Percentiles rank a stretch among this genome's conserved stretches.
Conservation (phyloP, 2,329 filamentous ascomycete genomes). For the Aspergillus pseudoviridinutans region DNA sequence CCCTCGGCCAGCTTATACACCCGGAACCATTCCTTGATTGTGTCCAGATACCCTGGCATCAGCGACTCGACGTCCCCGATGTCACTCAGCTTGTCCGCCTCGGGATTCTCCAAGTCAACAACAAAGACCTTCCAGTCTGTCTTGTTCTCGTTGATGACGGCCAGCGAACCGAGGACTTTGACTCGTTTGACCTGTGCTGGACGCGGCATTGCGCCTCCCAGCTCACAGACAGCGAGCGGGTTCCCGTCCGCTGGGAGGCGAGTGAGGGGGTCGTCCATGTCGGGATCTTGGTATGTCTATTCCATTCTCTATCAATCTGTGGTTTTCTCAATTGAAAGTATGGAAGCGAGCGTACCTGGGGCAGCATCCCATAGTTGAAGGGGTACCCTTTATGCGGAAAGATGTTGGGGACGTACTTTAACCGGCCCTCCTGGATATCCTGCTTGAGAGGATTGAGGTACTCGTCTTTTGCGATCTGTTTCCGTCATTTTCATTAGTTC, state of each 20-base stretch:
- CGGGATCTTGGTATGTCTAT: slow-evolving; percentile 92
- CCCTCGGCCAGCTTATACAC: slow-evolving; percentile 91
- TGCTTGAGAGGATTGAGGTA: slow-evolving; percentile 89
- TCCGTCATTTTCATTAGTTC: neutral
- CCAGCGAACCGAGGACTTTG: slow-evolving; percentile 93
- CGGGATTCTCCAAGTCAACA: slow-evolving; percentile 80
- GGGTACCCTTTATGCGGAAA: slow-evolving; percentile 97
- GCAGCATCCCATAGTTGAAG: slow-evolving; percentile 96
- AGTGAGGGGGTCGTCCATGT: slow-evolving; percentile 81
- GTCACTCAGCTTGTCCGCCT: slow-evolving; percentile 84
- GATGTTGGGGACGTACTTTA: slow-evolving; percentile 91
- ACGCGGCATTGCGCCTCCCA: slow-evolving; percentile 84
- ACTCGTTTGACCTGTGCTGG: slow-evolving; percentile 88
- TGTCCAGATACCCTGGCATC: slow-evolving; percentile 79
- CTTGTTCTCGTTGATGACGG: slow-evolving; percentile 88
- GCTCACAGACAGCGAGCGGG: slow-evolving; percentile 91
- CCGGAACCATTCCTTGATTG: slow-evolving; percentile 95
- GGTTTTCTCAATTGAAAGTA: neutral
- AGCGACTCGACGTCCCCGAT: slow-evolving; percentile 91
- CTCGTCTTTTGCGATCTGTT: slow-evolving; percentile 86
- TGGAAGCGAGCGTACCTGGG: slow-evolving; percentile 58
- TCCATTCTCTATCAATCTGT: slow-evolving; percentile 2
- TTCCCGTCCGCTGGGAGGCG: slow-evolving; percentile 95
- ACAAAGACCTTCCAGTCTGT: slow-evolving; percentile 98
- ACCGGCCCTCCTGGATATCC: slow-evolving; percentile 92